Conservation (phyloP, 805 yeast genomes). For the Osmozyma mogii region DNA sequence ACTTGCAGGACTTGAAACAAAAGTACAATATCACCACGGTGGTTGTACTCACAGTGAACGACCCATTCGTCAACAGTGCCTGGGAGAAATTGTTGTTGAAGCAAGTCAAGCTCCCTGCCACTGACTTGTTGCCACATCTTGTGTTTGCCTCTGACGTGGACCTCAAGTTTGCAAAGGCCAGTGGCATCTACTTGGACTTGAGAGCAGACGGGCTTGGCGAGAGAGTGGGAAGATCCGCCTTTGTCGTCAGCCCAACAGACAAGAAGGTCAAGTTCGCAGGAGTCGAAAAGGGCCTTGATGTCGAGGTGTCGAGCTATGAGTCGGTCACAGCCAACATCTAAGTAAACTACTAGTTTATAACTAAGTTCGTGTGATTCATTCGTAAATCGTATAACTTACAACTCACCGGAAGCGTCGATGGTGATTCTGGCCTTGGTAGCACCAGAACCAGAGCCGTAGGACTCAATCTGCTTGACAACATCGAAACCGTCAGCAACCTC, state of each 20-base stretch:
- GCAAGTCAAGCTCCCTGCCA: no score
- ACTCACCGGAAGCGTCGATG: constrained; percentile 58
- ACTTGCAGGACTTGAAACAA: constrained; percentile 41
- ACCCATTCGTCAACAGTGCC: constrained; percentile 63
- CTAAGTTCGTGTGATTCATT: no score
- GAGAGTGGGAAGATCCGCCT: constrained; percentile 67
- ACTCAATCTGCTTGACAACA: constrained; percentile 78
- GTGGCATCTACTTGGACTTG: constrained; percentile 52
- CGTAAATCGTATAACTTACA: no score
- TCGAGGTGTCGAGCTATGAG: no score
- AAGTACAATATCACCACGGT: constrained; percentile 61
- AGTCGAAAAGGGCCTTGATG: no score
- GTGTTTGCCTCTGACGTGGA: constrained; percentile 63
- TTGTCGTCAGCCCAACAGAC: no score
- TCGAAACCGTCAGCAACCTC: constrained; percentile 83
- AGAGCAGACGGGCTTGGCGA: constrained; percentile 46
- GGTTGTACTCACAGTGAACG: constrained; percentile 59
- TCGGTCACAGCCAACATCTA: no score
- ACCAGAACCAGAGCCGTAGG: constrained; percentile 61
- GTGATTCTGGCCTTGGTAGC: constrained; percentile 55
- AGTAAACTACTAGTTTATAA: no score
- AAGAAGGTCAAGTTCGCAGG: no score
- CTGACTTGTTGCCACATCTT: constrained; percentile 25
- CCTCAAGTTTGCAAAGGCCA: constrained; percentile 47
- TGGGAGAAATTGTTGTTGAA: constrained; percentile 53